phyloP scores from a whole-genome alignment of 202 grass and related monocot species.

The Panicum virgatum region DNA sequence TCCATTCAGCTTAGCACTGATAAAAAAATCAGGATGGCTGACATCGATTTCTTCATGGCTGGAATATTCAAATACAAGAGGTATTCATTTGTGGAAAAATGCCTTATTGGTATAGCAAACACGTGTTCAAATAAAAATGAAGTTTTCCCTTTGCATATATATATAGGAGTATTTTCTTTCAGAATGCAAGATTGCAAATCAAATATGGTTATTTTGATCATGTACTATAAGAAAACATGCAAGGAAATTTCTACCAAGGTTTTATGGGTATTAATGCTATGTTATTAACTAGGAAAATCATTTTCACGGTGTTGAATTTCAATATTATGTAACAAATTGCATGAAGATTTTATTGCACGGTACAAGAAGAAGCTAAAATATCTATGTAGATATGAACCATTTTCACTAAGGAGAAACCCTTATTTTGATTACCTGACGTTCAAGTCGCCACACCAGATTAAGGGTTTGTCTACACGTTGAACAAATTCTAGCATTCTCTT shows the following conservation, averaged over 20 bases:
- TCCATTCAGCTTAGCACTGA: constrained; percentile 89
- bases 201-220: neutral
- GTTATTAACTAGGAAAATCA: neutral
- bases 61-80: constrained; percentile 48
- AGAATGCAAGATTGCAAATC: neutral
- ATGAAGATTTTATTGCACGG: too few species aligned
- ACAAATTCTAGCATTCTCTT: constrained; percentile 95
- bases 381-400: neutral
- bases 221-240: neutral
- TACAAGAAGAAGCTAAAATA: too few species aligned
- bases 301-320: neutral
- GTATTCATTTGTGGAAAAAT: neutral
- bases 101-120: constrained; percentile 12
- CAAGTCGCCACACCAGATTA: constrained; percentile 95
- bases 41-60: constrained; percentile 92
- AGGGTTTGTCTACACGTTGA: constrained; percentile 70
- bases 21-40: constrained; percentile 97
- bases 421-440: constrained; percentile 78
- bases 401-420: neutral
- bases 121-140: constrained; percentile 10
- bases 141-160: neutral
- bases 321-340: too few species aligned
- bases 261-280: constrained; percentile 7
- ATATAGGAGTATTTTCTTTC: neutral
- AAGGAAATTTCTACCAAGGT: neutral